Evolutionary conservation across 2,329 filamentous ascomycete genomes (phyloP).

Genomic region (Aureobasidium lini): DNA sequence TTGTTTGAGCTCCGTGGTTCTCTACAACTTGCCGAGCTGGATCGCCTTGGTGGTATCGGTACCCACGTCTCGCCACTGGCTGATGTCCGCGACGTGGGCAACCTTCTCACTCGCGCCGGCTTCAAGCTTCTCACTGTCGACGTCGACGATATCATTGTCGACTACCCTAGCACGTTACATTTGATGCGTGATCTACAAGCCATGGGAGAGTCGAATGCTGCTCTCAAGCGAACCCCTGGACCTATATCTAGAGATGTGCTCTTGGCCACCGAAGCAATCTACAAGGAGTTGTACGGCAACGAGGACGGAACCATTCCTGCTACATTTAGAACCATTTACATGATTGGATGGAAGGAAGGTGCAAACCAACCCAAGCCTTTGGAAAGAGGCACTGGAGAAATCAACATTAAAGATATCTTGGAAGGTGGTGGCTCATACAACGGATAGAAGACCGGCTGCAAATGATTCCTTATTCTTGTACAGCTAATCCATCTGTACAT

Average conservation of each 20-base stretch:
- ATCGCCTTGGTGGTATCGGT: conserved; percentile 82
- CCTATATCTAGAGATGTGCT: conserved; percentile 77
- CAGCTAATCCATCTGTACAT: not conserved
- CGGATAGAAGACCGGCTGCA: not conserved
- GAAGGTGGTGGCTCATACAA: conserved; percentile 32
- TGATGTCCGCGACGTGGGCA: conserved; percentile 85
- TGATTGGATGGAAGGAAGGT: conserved; percentile 97
- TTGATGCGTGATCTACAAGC: conserved; percentile 90
- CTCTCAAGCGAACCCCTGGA: conserved; percentile 75
- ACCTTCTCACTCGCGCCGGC: conserved; percentile 74
- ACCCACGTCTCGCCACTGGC: conserved; percentile 87
- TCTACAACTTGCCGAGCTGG: conserved; percentile 84
- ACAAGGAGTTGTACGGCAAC: conserved; percentile 78
- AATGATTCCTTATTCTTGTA: not conserved
- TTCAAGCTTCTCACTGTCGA: conserved; percentile 97
- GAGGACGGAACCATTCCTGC: conserved; percentile 66
- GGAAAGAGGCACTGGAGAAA: conserved; percentile 71
- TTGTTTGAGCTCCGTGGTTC: conserved; percentile 90
- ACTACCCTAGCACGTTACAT: conserved; percentile 83
- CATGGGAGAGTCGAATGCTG: conserved; percentile 92
- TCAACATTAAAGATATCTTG: conserved; percentile 80
- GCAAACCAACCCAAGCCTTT: conserved; percentile 72
- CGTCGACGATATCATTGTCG: conserved; percentile 92
- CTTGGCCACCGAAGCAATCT: conserved; percentile 81
- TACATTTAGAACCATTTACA: conserved; percentile 91